Evolutionary conservation across 2,329 filamentous ascomycete genomes (phyloP), one percentile per base, ranked within the genome.

Genomic region (Cladosporium sp.): DNA sequence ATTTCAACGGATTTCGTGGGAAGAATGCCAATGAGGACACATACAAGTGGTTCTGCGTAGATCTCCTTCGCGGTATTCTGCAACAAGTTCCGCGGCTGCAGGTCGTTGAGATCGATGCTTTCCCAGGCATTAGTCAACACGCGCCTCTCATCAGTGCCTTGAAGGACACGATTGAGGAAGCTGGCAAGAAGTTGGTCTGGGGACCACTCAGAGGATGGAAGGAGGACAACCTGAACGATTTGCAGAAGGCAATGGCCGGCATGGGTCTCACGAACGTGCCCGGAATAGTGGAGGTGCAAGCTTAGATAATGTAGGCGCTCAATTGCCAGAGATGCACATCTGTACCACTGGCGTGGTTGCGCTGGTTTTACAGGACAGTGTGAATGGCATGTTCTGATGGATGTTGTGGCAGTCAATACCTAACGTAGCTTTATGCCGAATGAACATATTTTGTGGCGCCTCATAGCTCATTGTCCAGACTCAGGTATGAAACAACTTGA

Each of bases 31-130:
- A 80, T 1, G 81, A 86, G 25, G 83, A 86, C 1, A 90, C 88
- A 63, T 92, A 90, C 68, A 88, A 90, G 60, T 73, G 72, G 5
- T 92, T 91, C 67, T 86, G 82, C 25, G 75, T 80, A 11, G 74
- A 76, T 1, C 73, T 92, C 28, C 69, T 92, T 6, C 72, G 74
- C 3, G 77, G 75, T 7, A 78, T 91, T 3, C 67, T 91, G 2
- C 74, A 76, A 1, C 78, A 79, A 57, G 72, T 88, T 59, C 84
- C 86, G 0, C 79, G 76, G 38, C 70, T 89, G 2, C 69, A 79
- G 8, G 75, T 77, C 1, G 77, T 92, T 19, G 82, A 89, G 66
- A 88, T 92, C 61, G 89, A 92, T 71, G 88, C 82, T 0, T 89
- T 82, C 69, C 74, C 81, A 0, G 82, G 83, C 55, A 86, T 92